Base-by-base conservation (phyloP, 345 rosid species). In the Hibiscus trionum region DNA sequence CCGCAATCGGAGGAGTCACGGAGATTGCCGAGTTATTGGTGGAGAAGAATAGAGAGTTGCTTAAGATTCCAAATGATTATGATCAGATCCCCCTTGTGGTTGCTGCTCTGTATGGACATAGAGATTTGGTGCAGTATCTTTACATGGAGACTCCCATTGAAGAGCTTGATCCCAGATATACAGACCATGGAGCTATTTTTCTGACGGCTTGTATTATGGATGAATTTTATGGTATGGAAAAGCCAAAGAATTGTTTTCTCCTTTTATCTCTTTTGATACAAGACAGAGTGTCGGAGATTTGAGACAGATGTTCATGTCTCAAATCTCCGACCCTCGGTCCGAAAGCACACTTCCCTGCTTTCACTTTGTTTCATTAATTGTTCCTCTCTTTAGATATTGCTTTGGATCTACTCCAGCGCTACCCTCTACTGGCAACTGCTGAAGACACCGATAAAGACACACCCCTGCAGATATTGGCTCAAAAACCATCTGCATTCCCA, bases 61-160 rank as follows among this genome's bases (percentile, higher is more conserved):
- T 86, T 37, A 56, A 26, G 19, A 73, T 84, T 71, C 58, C 87
- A 11, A 87, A 90, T 21, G 66, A 62, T 17, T 69, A 80, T 47
- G 81, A 70, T 29, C 87, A 76, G 11, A 82, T 90, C 61, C 93
- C 96, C 0, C 79, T 90, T 15, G 90, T 90, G 31, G 83, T 86
- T 6, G 96, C 96, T 21, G 85, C 91, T 4, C 80, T 87, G 0
- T 83, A 90, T 33, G 96, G 96, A 17, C 93, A 87, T 63, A 81
- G 79, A 37, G 82, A 84, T 10, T 60, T 84, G 81, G 91, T 81
- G 72, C 74, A 78, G 73, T 88, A 80, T 77, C 89, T 90, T 49
- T 90, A 90, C 73, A 5, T 19, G 1, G 81, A 66, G 70, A 87
- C 85, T 31, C 88, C 86, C 0, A 61, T 59, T 1, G 80, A 75